Percentiles rank a stretch among this genome's conserved stretches.
Conservation (phyloP, 139 green algal species). For the Tetradesmus lagerheimii region DNA sequence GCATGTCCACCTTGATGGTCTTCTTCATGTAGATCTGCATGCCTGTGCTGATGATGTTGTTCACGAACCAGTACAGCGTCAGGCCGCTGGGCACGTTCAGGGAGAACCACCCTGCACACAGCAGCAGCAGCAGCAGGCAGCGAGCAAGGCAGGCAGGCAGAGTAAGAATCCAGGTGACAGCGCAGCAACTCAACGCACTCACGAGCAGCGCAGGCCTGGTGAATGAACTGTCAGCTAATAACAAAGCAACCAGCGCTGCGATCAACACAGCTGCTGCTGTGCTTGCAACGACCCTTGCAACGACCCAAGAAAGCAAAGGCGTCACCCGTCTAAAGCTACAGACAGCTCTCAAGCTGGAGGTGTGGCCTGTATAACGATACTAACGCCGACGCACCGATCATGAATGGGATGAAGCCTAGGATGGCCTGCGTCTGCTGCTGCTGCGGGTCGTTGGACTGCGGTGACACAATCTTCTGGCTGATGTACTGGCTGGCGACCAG, state of each 20-base stretch:
- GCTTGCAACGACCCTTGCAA: too few species aligned
- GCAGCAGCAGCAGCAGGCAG: background rate
- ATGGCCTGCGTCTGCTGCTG: slow-evolving; percentile 87
- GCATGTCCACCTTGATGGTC: slow-evolving; percentile 55
- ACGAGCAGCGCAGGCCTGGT: background rate
- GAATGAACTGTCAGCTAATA: too few species aligned
- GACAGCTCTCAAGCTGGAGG: too few species aligned
- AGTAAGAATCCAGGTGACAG: background rate
- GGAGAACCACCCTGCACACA: slow-evolving; percentile 93
- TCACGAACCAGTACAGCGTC: slow-evolving; percentile 99
- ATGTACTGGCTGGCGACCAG: slow-evolving; percentile 83
- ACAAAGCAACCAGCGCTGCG: too few species aligned
- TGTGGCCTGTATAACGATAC: background rate
- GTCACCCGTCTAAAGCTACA: too few species aligned
- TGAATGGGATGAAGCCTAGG: slow-evolving; percentile 97
- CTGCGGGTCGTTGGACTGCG: slow-evolving; percentile 67
- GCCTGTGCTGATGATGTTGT: slow-evolving; percentile 95
- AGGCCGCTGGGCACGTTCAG: slow-evolving; percentile 98
- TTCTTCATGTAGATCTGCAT: slow-evolving; percentile 82
- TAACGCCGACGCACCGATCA: slow-evolving; percentile 81
- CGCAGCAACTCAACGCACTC: background rate
- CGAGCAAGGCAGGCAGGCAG: background rate
- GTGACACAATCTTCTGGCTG: slow-evolving; percentile 83
- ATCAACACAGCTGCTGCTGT: too few species aligned
- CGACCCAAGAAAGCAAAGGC: too few species aligned